A percentile compares a stretch with the other conserved stretches of the same genome.
Conservation (phyloP, 2,329 filamentous ascomycete species). For the Penicillium sclerotiorum region DNA sequence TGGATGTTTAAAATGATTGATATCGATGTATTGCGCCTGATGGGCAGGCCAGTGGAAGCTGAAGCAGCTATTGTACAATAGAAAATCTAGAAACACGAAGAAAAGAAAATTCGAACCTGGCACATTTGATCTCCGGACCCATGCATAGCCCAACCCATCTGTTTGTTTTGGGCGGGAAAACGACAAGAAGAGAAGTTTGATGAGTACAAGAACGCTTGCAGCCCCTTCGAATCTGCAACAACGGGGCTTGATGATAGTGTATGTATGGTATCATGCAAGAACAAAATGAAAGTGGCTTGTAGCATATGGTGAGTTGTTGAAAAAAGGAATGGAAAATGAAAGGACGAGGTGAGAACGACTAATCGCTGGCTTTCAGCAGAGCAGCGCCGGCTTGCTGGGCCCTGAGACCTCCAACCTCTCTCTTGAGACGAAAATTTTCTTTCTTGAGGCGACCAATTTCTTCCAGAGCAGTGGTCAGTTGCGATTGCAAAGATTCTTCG, state of each 20-base stretch:
- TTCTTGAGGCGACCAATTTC: slow-evolving; percentile 77
- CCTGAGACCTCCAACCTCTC: slow-evolving; percentile 75
- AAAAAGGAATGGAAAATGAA: neutral
- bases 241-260: slow-evolving; percentile 1
- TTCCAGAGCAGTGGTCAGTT: slow-evolving; percentile 73
- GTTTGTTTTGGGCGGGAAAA: slow-evolving; percentile 17
- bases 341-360: slow-evolving; percentile 12
- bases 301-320: neutral
- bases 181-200: slow-evolving; percentile 18
- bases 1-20: slow-evolving; percentile 47
- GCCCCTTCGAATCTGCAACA: no score
- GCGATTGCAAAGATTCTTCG: slow-evolving; percentile 73
- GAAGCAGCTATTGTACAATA: slow-evolving; percentile 30
- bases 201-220: slow-evolving; percentile 17
- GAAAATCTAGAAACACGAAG: slow-evolving; percentile 15
- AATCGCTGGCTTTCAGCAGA: slow-evolving; percentile 34
- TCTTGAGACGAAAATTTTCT: slow-evolving; percentile 80
- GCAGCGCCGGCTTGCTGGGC: slow-evolving; percentile 47
- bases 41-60: slow-evolving; percentile 32
- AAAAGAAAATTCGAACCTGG: slow-evolving; percentile 12
- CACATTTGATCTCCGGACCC: slow-evolving; percentile 24
- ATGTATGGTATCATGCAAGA: slow-evolving; percentile 20
- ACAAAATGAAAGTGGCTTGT: slow-evolving; percentile 10
- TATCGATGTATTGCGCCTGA: slow-evolving; percentile 32
- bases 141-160: slow-evolving; percentile 26